Conservation (phyloP, 169 alveolate species). For the Eimeria praecox region DNA sequence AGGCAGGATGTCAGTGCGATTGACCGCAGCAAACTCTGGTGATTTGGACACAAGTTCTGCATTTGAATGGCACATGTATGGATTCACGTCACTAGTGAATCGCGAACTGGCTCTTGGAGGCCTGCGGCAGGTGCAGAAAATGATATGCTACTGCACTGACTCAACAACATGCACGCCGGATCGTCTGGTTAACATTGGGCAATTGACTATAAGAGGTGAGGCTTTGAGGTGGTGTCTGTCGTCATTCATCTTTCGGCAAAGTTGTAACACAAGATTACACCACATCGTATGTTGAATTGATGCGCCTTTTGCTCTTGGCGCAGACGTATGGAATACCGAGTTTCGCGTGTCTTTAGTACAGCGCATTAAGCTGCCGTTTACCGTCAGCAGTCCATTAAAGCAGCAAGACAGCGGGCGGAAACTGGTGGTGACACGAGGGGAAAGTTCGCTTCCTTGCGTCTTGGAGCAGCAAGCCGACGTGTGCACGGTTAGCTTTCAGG, state of each 20-base stretch:
- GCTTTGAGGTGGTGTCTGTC: background rate
- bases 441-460: background rate
- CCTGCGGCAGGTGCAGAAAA: background rate
- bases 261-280: background rate
- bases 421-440: slow-evolving; percentile 54
- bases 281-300: background rate
- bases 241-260: background rate
- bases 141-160: slow-evolving; percentile 74
- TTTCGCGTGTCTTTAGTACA: slow-evolving; percentile 21
- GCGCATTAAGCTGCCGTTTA: slow-evolving; percentile 41
- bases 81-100: slow-evolving; percentile 22
- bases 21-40: background rate
- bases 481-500: slow-evolving; percentile 25
- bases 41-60: background rate
- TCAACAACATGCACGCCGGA: slow-evolving; percentile 59
- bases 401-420: background rate
- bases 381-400: slow-evolving; percentile 24
- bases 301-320: background rate
- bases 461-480: background rate
- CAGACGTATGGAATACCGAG: slow-evolving; percentile 65
- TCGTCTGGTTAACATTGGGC: slow-evolving; percentile 57
- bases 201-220: slow-evolving; percentile 59
- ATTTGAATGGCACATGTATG: background rate
- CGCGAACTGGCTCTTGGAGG: slow-evolving; percentile 32
- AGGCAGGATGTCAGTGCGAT: slow-evolving; percentile 45